phyloP scores from a whole-genome alignment of 371 early-diverging fungal species.

The Syncephalastrum racemosum region DNA sequence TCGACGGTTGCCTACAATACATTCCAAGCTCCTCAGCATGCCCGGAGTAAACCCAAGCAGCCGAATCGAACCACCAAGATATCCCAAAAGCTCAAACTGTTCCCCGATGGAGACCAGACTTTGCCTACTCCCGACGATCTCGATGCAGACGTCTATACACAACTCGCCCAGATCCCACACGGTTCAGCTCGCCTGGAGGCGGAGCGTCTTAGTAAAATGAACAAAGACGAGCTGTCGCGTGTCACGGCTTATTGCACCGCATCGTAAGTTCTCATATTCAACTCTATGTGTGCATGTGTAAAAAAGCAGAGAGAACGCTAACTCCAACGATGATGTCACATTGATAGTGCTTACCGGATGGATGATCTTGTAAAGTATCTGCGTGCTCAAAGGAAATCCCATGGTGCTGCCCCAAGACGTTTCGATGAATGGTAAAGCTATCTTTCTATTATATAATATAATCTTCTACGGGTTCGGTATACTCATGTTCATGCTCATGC shows the following conservation, averaged over 20 bases:
- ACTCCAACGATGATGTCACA: not conserved
- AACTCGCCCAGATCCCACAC: conserved; percentile 49
- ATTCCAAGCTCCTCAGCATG: conserved; percentile 11
- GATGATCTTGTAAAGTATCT: conserved; percentile 58
- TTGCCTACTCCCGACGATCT: conserved; percentile 13
- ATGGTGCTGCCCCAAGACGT: conserved; percentile 44
- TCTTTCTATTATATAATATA: too few relatives aligned
- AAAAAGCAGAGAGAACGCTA: too few relatives aligned
- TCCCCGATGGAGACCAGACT: conserved; percentile 73
- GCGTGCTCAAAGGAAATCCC: conserved; percentile 37
- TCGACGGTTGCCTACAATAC: conserved; percentile 9
- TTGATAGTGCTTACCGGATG: conserved; percentile 57
- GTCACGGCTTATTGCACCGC: conserved; percentile 94
- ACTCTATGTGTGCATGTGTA: not conserved
- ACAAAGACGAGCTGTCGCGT: conserved; percentile 49
- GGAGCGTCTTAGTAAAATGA: conserved; percentile 44
- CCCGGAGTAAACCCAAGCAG: conserved; percentile 34
- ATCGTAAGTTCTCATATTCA: conserved; percentile 33
- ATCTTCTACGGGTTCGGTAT: too few relatives aligned
- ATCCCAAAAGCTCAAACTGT: conserved; percentile 88
- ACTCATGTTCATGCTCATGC: too few relatives aligned
- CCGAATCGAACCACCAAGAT: conserved; percentile 88
- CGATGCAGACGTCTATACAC: conserved; percentile 45
- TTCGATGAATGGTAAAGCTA: conserved; percentile 53
- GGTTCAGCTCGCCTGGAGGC: conserved; percentile 46